Conservation (phyloP, 2,329 filamentous ascomycete genomes). For the Exophiala lecanii-corni region DNA sequence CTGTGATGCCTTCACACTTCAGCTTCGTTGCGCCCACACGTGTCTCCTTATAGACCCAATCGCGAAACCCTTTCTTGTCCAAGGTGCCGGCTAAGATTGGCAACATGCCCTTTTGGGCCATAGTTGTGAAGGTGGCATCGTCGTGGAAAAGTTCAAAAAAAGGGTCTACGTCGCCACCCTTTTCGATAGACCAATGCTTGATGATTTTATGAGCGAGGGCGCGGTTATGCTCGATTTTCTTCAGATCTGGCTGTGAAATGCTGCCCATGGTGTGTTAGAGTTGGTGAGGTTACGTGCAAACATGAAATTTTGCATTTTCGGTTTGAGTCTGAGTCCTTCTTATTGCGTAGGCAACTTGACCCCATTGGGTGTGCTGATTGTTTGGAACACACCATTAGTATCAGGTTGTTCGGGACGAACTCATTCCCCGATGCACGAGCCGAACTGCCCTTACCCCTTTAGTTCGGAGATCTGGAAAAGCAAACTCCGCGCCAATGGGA, state of each 20-base stretch:
- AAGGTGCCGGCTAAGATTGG: constrained; percentile 1
- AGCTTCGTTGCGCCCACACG: background rate
- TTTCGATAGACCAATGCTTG: constrained; percentile 1
- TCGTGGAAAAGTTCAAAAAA: constrained; percentile 5
- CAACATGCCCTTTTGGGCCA: constrained; percentile 4
- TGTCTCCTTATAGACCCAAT: constrained; percentile 1
- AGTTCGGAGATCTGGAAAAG: too few relatives aligned
- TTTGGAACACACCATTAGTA: too few relatives aligned
- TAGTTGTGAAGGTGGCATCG: constrained; percentile 4
- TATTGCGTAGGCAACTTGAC: too few relatives aligned
- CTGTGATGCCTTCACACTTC: constrained; percentile 1
- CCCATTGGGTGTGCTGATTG: too few relatives aligned
- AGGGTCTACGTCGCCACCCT: constrained; percentile 2
- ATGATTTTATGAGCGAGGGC: constrained; percentile 1
- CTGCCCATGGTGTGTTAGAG: too few relatives aligned
- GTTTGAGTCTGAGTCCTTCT: too few relatives aligned
- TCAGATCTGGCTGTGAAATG: background rate
- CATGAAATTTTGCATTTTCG: constrained; percentile 4
- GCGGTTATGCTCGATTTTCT: constrained; percentile 3
- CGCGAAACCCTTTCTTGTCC: constrained; percentile 3
- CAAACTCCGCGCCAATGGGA: too few relatives aligned
- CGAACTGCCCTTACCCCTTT: too few relatives aligned
- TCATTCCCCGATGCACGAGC: too few relatives aligned
- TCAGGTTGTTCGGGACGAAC: too few relatives aligned
- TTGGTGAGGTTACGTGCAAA: too few relatives aligned